A percentile compares a stretch with the other conserved stretches of the same genome.
Evolutionary conservation across 108 stramenopile genomes (phyloP).

Genomic region (Fragilaria crotonensis): DNA sequence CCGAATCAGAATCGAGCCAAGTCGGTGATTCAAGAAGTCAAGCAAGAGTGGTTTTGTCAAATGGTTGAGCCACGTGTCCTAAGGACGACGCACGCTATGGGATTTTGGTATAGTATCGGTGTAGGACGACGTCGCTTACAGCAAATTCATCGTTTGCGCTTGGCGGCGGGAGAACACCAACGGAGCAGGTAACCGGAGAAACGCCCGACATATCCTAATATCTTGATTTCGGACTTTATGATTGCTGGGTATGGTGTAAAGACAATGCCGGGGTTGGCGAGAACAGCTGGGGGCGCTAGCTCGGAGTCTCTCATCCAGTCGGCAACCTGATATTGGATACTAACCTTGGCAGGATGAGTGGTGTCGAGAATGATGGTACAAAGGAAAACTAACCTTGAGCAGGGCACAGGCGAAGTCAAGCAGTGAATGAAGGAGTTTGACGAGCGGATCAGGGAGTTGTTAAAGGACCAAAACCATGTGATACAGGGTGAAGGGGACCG

Average conservation of each 20-base stretch:
- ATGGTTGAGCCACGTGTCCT: not conserved
- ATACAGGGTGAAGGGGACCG: not conserved
- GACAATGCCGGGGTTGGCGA: no score
- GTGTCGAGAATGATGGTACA: constrained; percentile 16
- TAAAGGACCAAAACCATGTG: not conserved
- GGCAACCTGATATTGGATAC: constrained; percentile 19
- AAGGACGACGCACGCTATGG: not conserved
- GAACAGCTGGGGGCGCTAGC: constrained; percentile 12
- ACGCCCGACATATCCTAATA: constrained; percentile 34
- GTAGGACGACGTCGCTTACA: not conserved
- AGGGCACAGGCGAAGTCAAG: not conserved
- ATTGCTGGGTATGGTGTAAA: constrained; percentile 24
- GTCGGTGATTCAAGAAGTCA: constrained; percentile 12
- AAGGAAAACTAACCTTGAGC: constrained; percentile 15
- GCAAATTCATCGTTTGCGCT: not conserved
- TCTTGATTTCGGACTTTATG: constrained; percentile 36
- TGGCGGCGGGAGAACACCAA: constrained; percentile 13
- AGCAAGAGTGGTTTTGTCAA: not conserved
- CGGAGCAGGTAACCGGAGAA: no score
- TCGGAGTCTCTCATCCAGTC: no score
- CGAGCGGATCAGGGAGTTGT: not conserved
- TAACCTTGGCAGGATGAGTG: constrained; percentile 6
- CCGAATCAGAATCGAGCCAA: no score
- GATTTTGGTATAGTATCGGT: constrained; percentile 1
- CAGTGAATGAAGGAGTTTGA: not conserved